Conservation (phyloP, 1,284 basidiomycete genomes). For the Agroathelia rolfsii region DNA sequence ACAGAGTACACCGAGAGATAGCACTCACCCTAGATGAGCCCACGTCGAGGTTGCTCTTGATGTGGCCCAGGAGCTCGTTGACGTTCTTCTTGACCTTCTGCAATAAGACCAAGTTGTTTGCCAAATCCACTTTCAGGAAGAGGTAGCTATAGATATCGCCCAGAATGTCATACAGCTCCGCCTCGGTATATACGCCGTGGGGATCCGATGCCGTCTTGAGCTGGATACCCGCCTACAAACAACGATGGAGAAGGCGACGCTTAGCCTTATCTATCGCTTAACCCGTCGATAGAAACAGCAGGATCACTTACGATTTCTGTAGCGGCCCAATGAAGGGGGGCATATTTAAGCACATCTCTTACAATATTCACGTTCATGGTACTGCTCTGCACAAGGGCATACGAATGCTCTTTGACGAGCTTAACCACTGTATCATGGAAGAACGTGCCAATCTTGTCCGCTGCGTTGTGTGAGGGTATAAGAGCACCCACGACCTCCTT, state of each 20-base stretch:
- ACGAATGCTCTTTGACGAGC: slow-evolving; percentile 45
- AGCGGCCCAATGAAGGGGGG: slow-evolving; percentile 61
- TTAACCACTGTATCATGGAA: slow-evolving; percentile 54
- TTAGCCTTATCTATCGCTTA: too few species aligned
- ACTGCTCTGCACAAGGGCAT: slow-evolving; percentile 38
- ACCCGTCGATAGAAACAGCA: not conserved
- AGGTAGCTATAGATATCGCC: slow-evolving; percentile 65
- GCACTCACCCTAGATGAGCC: slow-evolving; percentile 16
- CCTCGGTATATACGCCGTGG: slow-evolving; percentile 48
- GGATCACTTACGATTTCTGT: slow-evolving; percentile 47
- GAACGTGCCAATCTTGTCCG: slow-evolving; percentile 42
- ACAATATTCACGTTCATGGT: slow-evolving; percentile 56
- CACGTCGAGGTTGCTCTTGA: slow-evolving; percentile 35
- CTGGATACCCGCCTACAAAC: slow-evolving; percentile 55
- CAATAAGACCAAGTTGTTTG: slow-evolving; percentile 44
- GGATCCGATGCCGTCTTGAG: slow-evolving; percentile 50
- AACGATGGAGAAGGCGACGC: slow-evolving; percentile 6
- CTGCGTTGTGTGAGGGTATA: slow-evolving; percentile 30
- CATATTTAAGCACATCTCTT: slow-evolving; percentile 54
- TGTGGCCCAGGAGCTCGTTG: slow-evolving; percentile 41
- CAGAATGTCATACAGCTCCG: slow-evolving; percentile 53
- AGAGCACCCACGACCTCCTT: slow-evolving; percentile 39
- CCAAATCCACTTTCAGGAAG: slow-evolving; percentile 60
- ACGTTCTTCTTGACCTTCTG: slow-evolving; percentile 41
- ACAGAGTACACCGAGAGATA: slow-evolving; percentile 1